These are phyloP conservation scores for Coemansia sp. DNA, from an alignment of 192 early-diverging fungal species.

Conservation along the genomic window DNA sequence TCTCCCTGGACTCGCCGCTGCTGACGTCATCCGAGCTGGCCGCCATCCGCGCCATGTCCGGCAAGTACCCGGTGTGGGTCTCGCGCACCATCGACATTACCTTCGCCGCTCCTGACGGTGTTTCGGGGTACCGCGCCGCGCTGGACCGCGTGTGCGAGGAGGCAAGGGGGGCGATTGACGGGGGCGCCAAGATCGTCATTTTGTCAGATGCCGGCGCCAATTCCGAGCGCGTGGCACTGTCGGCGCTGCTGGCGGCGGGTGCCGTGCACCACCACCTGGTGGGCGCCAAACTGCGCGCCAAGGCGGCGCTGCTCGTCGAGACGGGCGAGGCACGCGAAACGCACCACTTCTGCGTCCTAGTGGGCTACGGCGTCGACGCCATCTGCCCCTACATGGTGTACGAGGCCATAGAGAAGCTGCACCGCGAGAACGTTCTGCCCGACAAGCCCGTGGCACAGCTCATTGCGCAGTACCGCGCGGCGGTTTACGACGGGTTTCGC, in stretches of 20 bases:
- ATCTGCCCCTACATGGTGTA: slow-evolving; percentile 92
- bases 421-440: slow-evolving; percentile 73
- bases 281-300: slow-evolving; percentile 80
- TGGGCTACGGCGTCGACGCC: slow-evolving; percentile 95
- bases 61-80: slow-evolving; percentile 70
- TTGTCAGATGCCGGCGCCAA: slow-evolving; percentile 74
- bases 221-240: slow-evolving; percentile 73
- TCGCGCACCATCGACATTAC: slow-evolving; percentile 79
- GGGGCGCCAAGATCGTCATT: slow-evolving; percentile 80
- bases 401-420: slow-evolving; percentile 87
- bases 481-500: slow-evolving; percentile 89
- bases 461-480: slow-evolving; percentile 82
- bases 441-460: slow-evolving; percentile 62
- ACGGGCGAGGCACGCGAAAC: slow-evolving; percentile 94
- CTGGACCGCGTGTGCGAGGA: slow-evolving; percentile 89
- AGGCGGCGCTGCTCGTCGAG: slow-evolving; percentile 86
- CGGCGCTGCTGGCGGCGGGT: slow-evolving; percentile 83
- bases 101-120: slow-evolving; percentile 71
- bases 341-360: slow-evolving; percentile 92
- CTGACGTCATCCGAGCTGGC: slow-evolving; percentile 81
- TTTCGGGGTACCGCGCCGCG: slow-evolving; percentile 71
- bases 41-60: slow-evolving; percentile 71
- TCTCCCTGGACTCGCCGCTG: slow-evolving; percentile 85
- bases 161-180: slow-evolving; percentile 73
- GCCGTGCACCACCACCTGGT: slow-evolving; percentile 95